Conservation (phyloP, 768 basidiomycete species). For the Omphalotus guepiniiformis region DNA sequence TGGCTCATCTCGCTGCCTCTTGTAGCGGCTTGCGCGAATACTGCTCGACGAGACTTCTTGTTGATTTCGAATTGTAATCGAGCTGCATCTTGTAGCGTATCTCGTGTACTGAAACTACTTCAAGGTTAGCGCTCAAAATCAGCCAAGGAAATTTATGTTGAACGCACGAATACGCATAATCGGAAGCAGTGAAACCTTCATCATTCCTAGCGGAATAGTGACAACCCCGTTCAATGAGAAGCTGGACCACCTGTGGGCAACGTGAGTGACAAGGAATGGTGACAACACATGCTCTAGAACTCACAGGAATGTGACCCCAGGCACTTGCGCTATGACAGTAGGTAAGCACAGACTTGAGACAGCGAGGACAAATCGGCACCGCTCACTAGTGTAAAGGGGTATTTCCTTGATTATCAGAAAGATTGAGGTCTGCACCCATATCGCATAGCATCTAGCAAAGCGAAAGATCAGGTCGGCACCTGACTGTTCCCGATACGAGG, state of each 20-base stretch:
- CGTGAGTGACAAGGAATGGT: not conserved
- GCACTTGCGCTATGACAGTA: slow-evolving; percentile 64
- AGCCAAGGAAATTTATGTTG: slow-evolving; percentile 1
- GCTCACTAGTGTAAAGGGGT: slow-evolving; percentile 90
- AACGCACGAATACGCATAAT: slow-evolving; percentile 87
- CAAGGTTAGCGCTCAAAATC: slow-evolving; percentile 8
- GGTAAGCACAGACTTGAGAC: not conserved
- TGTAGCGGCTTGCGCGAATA: slow-evolving; percentile 70
- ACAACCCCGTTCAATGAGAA: slow-evolving; percentile 87
- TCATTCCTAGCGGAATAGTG: slow-evolving; percentile 82
- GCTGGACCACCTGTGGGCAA: slow-evolving; percentile 61
- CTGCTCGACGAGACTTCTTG: slow-evolving; percentile 66
- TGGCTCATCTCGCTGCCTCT: slow-evolving; percentile 60
- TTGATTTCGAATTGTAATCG: slow-evolving; percentile 75
- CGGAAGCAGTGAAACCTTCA: slow-evolving; percentile 86
- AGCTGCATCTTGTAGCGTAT: slow-evolving; percentile 78
- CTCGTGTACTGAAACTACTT: slow-evolving; percentile 63
- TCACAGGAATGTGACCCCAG: slow-evolving; percentile 79
- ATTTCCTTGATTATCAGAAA: slow-evolving; percentile 90
- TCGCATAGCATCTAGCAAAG: slow-evolving; percentile 79
- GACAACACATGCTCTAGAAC: slow-evolving; percentile 22
- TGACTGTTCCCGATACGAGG: slow-evolving; percentile 5
- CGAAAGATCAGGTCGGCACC: slow-evolving; percentile 11
- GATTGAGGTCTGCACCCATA: slow-evolving; percentile 83
- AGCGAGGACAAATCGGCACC: not conserved